Conservation (phyloP, 2,329 filamentous ascomycete genomes). For the Claviceps sp. region DNA sequence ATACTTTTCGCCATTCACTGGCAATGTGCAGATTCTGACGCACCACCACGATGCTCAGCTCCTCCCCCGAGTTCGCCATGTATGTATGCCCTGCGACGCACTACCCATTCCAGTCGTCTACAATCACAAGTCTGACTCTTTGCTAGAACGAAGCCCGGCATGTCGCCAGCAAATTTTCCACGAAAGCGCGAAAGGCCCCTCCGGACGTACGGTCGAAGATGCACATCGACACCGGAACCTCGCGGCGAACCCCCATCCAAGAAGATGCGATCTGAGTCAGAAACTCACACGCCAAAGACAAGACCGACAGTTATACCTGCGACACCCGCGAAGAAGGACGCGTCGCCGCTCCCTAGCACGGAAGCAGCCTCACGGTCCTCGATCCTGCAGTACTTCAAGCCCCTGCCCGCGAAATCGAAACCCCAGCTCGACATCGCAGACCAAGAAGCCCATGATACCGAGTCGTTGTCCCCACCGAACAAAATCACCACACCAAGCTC, state of each 20-base stretch:
- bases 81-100: slow-evolving; percentile 11
- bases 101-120: too few relatives aligned
- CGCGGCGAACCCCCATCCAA: slow-evolving; percentile 15
- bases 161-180: slow-evolving; percentile 10
- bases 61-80: slow-evolving; percentile 19
- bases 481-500: not conserved
- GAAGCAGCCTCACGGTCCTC: slow-evolving; percentile 13
- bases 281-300: not conserved
- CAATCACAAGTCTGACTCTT: too few relatives aligned
- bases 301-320: not conserved
- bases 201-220: slow-evolving; percentile 27
- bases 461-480: slow-evolving; percentile 8
- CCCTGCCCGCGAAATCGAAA: slow-evolving; percentile 9
- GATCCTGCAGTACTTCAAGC: slow-evolving; percentile 29
- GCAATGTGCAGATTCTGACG: too few relatives aligned
- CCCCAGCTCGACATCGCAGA: not conserved
- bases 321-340: not conserved
- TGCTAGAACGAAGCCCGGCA: slow-evolving; percentile 18
- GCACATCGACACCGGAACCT: slow-evolving; percentile 12
- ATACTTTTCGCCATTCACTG: too few relatives aligned
- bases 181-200: slow-evolving; percentile 21
- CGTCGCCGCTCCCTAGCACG: not conserved
- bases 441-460: slow-evolving; percentile 5
- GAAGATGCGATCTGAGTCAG: slow-evolving; percentile 10
- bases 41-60: slow-evolving; percentile 5